Base-by-base conservation (phyloP, 345 rosid genomes). In the Bruguiera sexangula region DNA sequence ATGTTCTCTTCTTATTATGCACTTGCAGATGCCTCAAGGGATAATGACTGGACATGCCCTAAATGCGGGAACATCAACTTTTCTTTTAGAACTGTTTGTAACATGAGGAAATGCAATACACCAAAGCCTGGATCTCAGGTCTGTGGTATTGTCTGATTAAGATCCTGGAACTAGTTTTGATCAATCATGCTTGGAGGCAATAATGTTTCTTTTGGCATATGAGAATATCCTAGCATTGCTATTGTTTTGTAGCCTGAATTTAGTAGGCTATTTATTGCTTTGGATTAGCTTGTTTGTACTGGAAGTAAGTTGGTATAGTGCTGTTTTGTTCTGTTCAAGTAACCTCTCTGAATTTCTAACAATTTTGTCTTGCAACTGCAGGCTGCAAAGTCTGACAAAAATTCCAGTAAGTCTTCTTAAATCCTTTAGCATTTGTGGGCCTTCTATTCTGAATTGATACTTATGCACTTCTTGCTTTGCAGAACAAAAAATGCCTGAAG, bases 51-150 rank as follows among this genome's bases (percentile, higher is more conserved):
- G 98, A 82, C 92, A 24, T 96, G 99, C 78, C 98, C 98, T 0
- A 92, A 92, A 75, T 96, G 99, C 77, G 99, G 98, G 57, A 96
- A 96, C 71, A 78, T 96, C 53, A 96, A 96, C 83, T 96, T 96
- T 76, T 96, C 99, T 53, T 96, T 92, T 66, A 84, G 99, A 83
- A 82, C 84, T 62, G 82, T 92, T 76, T 95, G 99, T 83, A 95
- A 95, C 88, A 95, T 95, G 99, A 86, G 99, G 79, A 95, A 92
- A 76, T 96, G 99, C 88, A 96, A 87, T 77, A 96, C 98, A 20
- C 93, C 98, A 32, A 96, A 89, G 85, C 99, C 98, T 31, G 98
- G 91, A 48, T 80, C 97, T 66, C 98, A 92, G 98, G 99, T 96
- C 77, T 74, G 85, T 81, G 63, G 70, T 70, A 8, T 60, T 65